Percentiles rank a stretch among this genome's conserved stretches.
These are phyloP conservation scores for Vitis cinerea DNA, from an alignment of 164 flowering plant genomes.

Conservation along the genomic window DNA sequence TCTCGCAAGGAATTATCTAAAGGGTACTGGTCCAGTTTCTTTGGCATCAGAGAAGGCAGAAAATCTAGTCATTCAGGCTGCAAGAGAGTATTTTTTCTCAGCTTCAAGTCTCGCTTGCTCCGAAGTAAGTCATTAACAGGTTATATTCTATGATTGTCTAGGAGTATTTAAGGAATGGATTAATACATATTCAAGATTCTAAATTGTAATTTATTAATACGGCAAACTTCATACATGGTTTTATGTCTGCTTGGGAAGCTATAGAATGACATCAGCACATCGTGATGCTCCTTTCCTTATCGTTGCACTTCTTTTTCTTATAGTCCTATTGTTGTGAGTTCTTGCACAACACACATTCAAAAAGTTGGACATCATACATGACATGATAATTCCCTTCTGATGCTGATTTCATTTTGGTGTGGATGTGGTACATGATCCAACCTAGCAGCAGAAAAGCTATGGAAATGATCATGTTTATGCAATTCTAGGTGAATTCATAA, in stretches of 20 bases:
- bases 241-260: neutral
- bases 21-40: constrained; percentile 68
- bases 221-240: neutral
- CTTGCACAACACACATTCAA: neutral
- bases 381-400: neutral
- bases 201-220: neutral
- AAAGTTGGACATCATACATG: neutral
- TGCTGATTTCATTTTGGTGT: neutral
- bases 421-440: no score
- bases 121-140: constrained; percentile 61
- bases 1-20: constrained; percentile 90
- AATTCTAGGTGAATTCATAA: no score
- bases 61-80: constrained; percentile 90
- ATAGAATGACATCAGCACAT: no score
- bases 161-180: neutral
- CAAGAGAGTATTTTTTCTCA: constrained; percentile 90
- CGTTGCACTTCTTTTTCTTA: neutral
- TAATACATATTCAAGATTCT: neutral
- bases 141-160: neutral
- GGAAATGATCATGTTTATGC: no score
- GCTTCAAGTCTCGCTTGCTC: constrained; percentile 86
- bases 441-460: no score
- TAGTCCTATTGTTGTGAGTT: neutral
- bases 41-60: constrained; percentile 86
- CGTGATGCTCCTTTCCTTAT: no score